Evolutionary conservation across 2,329 filamentous ascomycete species (phyloP), one percentile per base, ranked within the genome.

Genomic region (Herpomyces periplanetae): DNA sequence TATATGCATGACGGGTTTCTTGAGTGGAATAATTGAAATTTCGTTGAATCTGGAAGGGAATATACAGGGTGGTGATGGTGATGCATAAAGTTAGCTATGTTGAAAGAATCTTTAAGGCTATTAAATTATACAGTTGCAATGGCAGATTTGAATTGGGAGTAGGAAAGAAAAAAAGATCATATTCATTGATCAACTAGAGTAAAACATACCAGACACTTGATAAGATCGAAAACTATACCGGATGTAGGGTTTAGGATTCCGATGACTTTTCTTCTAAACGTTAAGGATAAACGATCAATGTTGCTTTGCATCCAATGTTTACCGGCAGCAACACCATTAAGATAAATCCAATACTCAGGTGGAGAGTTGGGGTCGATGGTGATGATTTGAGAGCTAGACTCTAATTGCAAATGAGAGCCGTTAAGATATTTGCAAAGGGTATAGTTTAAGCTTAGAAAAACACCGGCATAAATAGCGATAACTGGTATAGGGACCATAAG

Each of bases 201-300:
- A n/a, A n/a, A n/a, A n/a, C n/a, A n/a, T n/a, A n/a, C n/a, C n/a
- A 80, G 41, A 27, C 64, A 73, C 35, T 80, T 59, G 11, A 73
- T 35, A 1, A 73, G 42, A 28, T 80, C 66, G 26, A 71, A 68
- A 8, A 73, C 32, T 18, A 73, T 49, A 2, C 66, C 66, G 2
- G 35, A 31, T 4, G 63, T 75, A 24, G 47, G 49, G 31, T 73
- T 75, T 29, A 73, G 66, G 6, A 75, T 53, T 11, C 64, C 65
- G 1, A 55, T 43, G 3, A 75, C 39, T 0, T 53, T 59, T 2
- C 65, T 51, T 13, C 55, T 51, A 32, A 75, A 75, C 0, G 59
- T 69, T 17, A 57, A 35, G 0, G 63, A 54, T 3, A 75, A 41
- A 2, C 60, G 50, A 32, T 73, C 51, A 24, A 73, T 40, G 27